A percentile compares a stretch with the other conserved stretches of the same genome.
phyloP scores from a whole-genome alignment of 352 stramenopile genomes.

The Blastocystis sp. region DNA sequence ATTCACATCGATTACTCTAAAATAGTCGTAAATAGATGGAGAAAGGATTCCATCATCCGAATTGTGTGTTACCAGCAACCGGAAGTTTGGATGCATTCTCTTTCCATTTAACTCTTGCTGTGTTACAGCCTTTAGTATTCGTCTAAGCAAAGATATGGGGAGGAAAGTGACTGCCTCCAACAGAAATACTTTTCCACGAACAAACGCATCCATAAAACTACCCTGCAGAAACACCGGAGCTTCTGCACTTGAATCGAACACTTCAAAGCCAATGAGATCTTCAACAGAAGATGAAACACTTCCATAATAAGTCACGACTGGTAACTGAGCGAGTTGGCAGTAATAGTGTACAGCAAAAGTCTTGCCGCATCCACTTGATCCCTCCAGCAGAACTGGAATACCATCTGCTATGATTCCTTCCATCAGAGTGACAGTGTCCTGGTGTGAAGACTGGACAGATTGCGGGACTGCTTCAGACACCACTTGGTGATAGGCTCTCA shows the following conservation, averaged over 20 bases:
- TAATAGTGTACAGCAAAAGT: constrained; percentile 23
- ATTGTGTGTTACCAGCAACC: constrained; percentile 46
- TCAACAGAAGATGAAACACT: background rate
- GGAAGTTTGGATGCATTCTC: constrained; percentile 42
- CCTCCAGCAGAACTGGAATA: constrained; percentile 5
- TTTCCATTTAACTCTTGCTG: background rate
- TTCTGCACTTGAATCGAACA: background rate
- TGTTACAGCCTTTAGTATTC: background rate
- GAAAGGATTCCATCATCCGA: background rate
- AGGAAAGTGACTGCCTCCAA: constrained; percentile 31
- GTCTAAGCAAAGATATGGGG: background rate
- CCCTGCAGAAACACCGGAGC: background rate
- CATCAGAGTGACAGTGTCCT: background rate
- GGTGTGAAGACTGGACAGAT: background rate
- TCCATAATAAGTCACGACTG: background rate
- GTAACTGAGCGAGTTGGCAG: background rate
- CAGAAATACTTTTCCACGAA: constrained; percentile 17
- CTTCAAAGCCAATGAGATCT: background rate
- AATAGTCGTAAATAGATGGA: background rate
- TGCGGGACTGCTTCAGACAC: background rate
- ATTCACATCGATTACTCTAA: background rate
- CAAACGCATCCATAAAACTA: constrained; percentile 37
- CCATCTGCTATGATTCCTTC: background rate
- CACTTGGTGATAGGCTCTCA: background rate
- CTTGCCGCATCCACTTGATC: constrained; percentile 1